Percentiles rank a stretch among this genome's conserved stretches.
Conservation (phyloP, 2,329 filamentous ascomycete genomes). For the Huntiella omanensis region DNA sequence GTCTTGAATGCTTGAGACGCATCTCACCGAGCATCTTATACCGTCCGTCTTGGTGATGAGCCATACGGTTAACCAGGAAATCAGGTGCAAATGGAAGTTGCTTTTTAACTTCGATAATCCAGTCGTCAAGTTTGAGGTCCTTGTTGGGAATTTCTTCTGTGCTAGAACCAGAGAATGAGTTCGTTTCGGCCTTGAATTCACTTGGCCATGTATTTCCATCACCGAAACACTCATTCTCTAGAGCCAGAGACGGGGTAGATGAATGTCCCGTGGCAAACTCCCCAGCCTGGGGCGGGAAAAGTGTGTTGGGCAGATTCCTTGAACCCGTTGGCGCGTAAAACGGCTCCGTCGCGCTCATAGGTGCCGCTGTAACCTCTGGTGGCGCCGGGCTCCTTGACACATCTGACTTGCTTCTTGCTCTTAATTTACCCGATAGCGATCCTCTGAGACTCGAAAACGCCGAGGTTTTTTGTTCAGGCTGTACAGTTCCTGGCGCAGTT, state of each 20-base stretch:
- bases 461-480: too few species aligned
- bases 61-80: conserved; percentile 62
- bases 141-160: conserved; percentile 61
- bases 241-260: not conserved
- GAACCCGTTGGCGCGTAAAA: too few species aligned
- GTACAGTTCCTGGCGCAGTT: conserved; percentile 26
- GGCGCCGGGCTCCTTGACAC: conserved; percentile 29
- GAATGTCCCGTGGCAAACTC: not conserved
- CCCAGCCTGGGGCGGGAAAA: not conserved
- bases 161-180: conserved; percentile 43
- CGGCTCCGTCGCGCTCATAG: conserved; percentile 17
- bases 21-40: conserved; percentile 59
- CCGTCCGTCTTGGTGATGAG: conserved; percentile 58
- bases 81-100: too few species aligned
- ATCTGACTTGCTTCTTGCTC: conserved; percentile 37
- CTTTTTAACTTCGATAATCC: not conserved
- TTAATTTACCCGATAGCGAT: conserved; percentile 22
- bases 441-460: not conserved
- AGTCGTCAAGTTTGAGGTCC: conserved; percentile 30
- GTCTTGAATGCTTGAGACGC: conserved; percentile 50
- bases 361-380: conserved; percentile 19
- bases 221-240: conserved; percentile 40
- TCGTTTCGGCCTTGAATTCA: conserved; percentile 38
- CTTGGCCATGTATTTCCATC: conserved; percentile 19
- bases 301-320: not conserved